These are phyloP conservation scores for Penicillium maclennaniae DNA, from an alignment of 495 filamentous ascomycete genomes.

Conservation along the genomic window DNA sequence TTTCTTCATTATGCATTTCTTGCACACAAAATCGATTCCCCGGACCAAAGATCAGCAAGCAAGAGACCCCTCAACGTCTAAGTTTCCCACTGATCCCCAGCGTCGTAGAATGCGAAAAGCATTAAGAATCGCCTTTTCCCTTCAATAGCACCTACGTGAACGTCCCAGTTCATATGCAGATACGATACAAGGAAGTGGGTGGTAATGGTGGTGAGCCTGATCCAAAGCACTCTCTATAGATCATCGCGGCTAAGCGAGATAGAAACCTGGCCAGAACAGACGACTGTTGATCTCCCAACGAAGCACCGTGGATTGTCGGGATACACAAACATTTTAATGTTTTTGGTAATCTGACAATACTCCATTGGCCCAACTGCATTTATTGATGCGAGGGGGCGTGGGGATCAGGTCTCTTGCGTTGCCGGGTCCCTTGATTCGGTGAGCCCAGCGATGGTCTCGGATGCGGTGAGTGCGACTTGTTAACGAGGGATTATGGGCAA, in stretches of 20 bases:
- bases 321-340: not conserved
- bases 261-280: not conserved
- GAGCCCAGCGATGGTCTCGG: not conserved
- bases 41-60: constrained; percentile 10
- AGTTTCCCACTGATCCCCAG: constrained; percentile 14
- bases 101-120: not conserved
- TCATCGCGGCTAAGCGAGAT: constrained; percentile 13
- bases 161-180: not conserved
- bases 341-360: not conserved
- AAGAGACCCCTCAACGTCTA: not conserved
- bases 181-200: not conserved
- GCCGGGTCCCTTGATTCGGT: constrained; percentile 14
- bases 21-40: not conserved
- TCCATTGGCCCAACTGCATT: not conserved
- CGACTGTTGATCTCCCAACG: constrained; percentile 12
- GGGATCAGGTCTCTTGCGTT: constrained; percentile 8
- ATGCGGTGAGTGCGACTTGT: not conserved
- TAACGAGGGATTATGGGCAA: too few species aligned
- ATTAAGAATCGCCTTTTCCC: not conserved
- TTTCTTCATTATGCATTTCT: not conserved
- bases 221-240: constrained; percentile 7
- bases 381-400: not conserved
- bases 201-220: not conserved
- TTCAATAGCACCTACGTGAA: not conserved
- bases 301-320: not conserved